phyloP scores from a whole-genome alignment of 2,329 filamentous ascomycete species.

The Penicillium freii region DNA sequence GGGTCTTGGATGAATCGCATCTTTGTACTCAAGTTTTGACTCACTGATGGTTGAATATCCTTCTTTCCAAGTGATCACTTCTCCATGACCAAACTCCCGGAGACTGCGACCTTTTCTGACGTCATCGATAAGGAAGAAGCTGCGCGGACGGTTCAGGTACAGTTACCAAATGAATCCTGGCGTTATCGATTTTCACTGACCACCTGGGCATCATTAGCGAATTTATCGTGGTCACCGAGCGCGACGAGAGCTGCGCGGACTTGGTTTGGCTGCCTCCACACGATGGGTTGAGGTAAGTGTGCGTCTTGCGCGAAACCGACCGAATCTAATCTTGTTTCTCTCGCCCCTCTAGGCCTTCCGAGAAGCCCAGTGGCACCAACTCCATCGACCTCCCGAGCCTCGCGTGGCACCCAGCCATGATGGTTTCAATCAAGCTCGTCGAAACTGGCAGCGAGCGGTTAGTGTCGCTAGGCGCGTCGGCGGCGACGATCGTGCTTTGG shows the following conservation, averaged over 20 bases:
- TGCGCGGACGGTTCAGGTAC: slow-evolving; percentile 24
- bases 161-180: not conserved
- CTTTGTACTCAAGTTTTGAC: too few relatives aligned
- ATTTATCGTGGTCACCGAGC: slow-evolving; percentile 75
- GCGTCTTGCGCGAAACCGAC: too few relatives aligned
- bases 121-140: slow-evolving; percentile 19
- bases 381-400: slow-evolving; percentile 40
- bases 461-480: slow-evolving; percentile 70
- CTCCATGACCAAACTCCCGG: not conserved
- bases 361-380: slow-evolving; percentile 56
- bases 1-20: not conserved
- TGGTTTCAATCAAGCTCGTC: slow-evolving; percentile 50
- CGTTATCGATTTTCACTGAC: not conserved
- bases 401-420: slow-evolving; percentile 6
- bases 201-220: slow-evolving; percentile 48
- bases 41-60: too few relatives aligned
- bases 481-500: slow-evolving; percentile 47
- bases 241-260: slow-evolving; percentile 67
- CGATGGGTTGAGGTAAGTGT: slow-evolving; percentile 65
- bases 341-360: slow-evolving; percentile 45
- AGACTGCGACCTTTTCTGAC: slow-evolving; percentile 11
- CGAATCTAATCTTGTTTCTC: not conserved
- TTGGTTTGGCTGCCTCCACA: slow-evolving; percentile 66
- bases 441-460: slow-evolving; percentile 74
- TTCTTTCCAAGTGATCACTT: not conserved